phyloP scores from a whole-genome alignment of 2,329 filamentous ascomycete species.

The Cercospora zeae-maydis region DNA sequence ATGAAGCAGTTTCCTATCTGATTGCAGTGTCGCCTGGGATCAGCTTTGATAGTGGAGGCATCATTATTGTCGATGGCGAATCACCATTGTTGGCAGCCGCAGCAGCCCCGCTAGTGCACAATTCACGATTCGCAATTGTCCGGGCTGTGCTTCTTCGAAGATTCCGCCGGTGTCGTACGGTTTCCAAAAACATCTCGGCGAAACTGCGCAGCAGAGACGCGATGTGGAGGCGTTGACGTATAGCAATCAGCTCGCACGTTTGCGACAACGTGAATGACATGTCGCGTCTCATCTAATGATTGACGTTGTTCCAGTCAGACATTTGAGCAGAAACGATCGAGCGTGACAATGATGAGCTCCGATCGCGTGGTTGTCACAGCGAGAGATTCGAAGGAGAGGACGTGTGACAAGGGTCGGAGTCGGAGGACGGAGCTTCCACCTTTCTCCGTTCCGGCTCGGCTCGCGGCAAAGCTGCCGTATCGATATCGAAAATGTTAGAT shows the following conservation, averaged over 20 bases:
- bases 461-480: constrained; percentile 2
- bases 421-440: not conserved
- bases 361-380: not conserved
- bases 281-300: not conserved
- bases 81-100: not conserved
- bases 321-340: not conserved
- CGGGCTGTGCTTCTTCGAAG: not conserved
- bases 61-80: not conserved
- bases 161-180: not conserved
- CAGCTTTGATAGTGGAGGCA: not conserved
- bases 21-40: not conserved
- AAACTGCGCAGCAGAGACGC: constrained; percentile 2
- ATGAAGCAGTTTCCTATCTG: not conserved
- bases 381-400: not conserved
- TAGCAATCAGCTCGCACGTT: not conserved
- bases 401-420: not conserved
- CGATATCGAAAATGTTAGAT: constrained; percentile 1
- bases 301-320: not conserved
- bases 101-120: constrained; percentile 1
- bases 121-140: not conserved
- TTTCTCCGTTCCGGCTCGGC: not conserved
- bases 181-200: constrained; percentile 8
- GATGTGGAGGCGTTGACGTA: not conserved
- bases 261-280: not conserved
- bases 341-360: not conserved